phyloP scores from a whole-genome alignment of 805 yeast genomes.

The Brettanomyces bruxellensis region DNA sequence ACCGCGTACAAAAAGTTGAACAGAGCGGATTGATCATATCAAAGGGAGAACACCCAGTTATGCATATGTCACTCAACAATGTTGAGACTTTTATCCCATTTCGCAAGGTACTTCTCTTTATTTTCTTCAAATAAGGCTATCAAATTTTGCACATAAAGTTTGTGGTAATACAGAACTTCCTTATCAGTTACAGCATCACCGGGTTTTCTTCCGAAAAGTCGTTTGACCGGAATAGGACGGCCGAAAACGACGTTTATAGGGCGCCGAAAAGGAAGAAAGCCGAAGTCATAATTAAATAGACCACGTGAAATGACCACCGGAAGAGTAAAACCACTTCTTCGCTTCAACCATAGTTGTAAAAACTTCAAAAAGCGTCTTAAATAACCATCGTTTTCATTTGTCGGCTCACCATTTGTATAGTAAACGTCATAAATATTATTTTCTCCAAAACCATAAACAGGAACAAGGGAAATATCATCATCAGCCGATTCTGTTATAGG shows the following conservation, averaged over 20 bases:
- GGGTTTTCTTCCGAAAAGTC: conserved; percentile 11
- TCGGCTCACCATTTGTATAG: conserved; percentile 16
- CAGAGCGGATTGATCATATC: too few relatives aligned
- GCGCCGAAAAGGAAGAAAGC: conserved; percentile 74
- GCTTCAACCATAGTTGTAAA: conserved; percentile 66
- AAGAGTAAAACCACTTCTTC: conserved; percentile 65
- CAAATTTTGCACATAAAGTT: conserved; percentile 55
- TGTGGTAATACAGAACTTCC: conserved; percentile 61
- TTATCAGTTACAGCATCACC: conserved; percentile 25
- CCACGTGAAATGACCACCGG: conserved; percentile 92
- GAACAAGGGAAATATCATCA: conserved; percentile 73
- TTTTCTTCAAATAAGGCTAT: conserved; percentile 54
- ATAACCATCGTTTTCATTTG: conserved; percentile 18
- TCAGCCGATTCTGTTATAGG: not conserved
- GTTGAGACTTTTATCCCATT: conserved; percentile 35
- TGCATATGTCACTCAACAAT: conserved; percentile 29
- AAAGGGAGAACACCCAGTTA: too few relatives aligned
- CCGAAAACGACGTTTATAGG: conserved; percentile 74
- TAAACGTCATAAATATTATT: conserved; percentile 43
- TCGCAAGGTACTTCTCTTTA: conserved; percentile 39
- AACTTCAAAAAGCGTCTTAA: conserved; percentile 32
- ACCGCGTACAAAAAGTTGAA: too few relatives aligned
- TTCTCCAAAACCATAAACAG: conserved; percentile 87
- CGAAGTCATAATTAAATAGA: conserved; percentile 82
- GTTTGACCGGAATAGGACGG: conserved; percentile 35